These are phyloP conservation scores for Scutellaria barbata DNA, from an alignment of 257 asterid species.

Conservation along the genomic window DNA sequence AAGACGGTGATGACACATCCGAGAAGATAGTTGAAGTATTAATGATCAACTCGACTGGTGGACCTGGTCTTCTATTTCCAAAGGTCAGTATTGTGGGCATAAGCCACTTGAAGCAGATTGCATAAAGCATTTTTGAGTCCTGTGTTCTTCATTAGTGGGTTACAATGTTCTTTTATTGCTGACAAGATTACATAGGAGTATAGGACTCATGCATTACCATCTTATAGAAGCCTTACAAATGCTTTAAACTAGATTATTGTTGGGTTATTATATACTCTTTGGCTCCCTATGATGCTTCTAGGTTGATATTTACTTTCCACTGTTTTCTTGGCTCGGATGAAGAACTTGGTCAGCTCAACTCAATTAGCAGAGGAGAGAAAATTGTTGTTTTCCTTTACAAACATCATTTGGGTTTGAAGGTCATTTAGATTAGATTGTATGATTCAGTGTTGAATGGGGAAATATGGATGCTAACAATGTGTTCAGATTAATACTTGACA, in stretches of 20 bases:
- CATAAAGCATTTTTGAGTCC: constrained; percentile 9
- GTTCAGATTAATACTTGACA: background rate
- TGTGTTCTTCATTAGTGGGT: constrained; percentile 8
- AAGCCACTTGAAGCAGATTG: constrained; percentile 19
- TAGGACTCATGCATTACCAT: constrained; percentile 8
- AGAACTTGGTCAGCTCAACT: background rate
- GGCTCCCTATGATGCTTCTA: constrained; percentile 9
- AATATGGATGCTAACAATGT: constrained; percentile 9
- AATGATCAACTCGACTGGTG: constrained; percentile 91
- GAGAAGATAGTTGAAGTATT: constrained; percentile 68
- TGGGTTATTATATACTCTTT: background rate
- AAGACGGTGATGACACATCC: constrained; percentile 48
- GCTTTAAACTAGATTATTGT: constrained; percentile 10
- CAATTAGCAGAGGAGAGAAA: background rate
- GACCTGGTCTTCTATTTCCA: constrained; percentile 93
- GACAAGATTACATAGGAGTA: background rate
- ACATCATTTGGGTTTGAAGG: background rate
- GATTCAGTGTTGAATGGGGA: background rate
- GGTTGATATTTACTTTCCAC: background rate
- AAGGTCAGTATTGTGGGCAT: constrained; percentile 59
- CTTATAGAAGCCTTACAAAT: constrained; percentile 1
- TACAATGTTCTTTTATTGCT: constrained; percentile 7
- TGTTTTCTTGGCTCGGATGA: constrained; percentile 4
- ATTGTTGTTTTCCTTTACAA: background rate
- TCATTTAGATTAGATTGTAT: background rate